Conservation (phyloP, 2,329 filamentous ascomycete species). For the Acarospora socialis region DNA sequence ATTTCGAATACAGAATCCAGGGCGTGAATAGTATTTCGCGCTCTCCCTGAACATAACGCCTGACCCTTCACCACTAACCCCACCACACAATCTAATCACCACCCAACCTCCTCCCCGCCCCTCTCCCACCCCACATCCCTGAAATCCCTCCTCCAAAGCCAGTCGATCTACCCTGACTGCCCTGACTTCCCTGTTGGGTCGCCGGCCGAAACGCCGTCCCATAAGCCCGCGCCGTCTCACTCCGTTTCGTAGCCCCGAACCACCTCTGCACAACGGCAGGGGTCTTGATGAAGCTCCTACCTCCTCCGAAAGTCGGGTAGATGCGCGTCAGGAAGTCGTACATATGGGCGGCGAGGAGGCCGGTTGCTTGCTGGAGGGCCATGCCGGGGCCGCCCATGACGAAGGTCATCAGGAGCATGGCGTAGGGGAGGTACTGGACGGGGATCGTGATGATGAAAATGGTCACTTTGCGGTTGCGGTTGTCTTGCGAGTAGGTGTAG, state of each 20-base stretch:
- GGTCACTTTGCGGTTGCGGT: constrained; percentile 57
- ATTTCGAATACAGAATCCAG: too few relatives aligned
- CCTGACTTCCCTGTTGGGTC: constrained; percentile 13
- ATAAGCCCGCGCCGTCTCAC: constrained; percentile 36
- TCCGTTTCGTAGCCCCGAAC: constrained; percentile 39
- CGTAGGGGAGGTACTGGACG: constrained; percentile 65
- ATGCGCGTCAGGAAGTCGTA: constrained; percentile 82
- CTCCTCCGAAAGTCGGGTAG: constrained; percentile 80
- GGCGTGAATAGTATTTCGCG: too few relatives aligned
- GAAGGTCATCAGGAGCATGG: constrained; percentile 61
- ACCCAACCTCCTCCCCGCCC: constrained; percentile 27
- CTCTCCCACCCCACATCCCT: constrained; percentile 25
- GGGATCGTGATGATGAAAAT: constrained; percentile 78
- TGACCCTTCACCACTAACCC: too few relatives aligned
- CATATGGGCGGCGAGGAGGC: constrained; percentile 75
- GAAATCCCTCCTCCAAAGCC: constrained; percentile 22
- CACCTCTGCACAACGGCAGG: constrained; percentile 57
- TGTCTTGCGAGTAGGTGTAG: constrained; percentile 79
- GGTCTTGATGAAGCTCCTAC: constrained; percentile 60
- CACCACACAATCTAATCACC: constrained; percentile 19
- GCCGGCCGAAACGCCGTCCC: constrained; percentile 44
- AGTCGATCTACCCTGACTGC: constrained; percentile 12
- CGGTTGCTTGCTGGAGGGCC: constrained; percentile 53
- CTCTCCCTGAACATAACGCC: too few relatives aligned
- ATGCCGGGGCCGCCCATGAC: constrained; percentile 46